These are phyloP conservation scores for Gryganskiella cystojenkinii DNA, from an alignment of 192 early-diverging fungal species.

Conservation along the genomic window DNA sequence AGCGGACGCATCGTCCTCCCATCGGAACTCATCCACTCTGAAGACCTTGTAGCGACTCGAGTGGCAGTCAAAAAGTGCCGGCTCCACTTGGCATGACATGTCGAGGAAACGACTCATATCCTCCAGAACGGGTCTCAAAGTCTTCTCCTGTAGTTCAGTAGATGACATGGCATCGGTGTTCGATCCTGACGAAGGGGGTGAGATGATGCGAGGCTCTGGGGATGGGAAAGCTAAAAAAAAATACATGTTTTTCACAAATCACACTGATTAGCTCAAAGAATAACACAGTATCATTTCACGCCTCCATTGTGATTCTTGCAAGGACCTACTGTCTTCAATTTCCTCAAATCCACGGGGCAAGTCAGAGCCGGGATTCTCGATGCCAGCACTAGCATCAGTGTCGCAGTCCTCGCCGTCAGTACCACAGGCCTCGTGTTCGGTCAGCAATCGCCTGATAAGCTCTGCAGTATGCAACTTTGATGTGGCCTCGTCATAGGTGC, in stretches of 20 bases:
- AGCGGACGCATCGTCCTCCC: slow-evolving; percentile 67
- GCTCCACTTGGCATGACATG: slow-evolving; percentile 33
- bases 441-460: slow-evolving; percentile 36
- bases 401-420: slow-evolving; percentile 31
- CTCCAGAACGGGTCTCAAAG: slow-evolving; percentile 52
- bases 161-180: slow-evolving; percentile 2
- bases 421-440: slow-evolving; percentile 15
- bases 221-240: slow-evolving; percentile 36
- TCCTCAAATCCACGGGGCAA: slow-evolving; percentile 48
- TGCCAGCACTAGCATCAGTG: not conserved
- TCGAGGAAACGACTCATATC: slow-evolving; percentile 61
- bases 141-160: slow-evolving; percentile 9
- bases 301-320: not conserved
- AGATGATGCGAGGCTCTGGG: slow-evolving; percentile 28
- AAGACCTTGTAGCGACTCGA: slow-evolving; percentile 53
- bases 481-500: slow-evolving; percentile 43
- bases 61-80: slow-evolving; percentile 47
- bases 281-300: not conserved
- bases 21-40: slow-evolving; percentile 63
- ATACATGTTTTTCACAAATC: not conserved
- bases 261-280: not conserved
- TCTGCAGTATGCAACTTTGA: slow-evolving; percentile 48
- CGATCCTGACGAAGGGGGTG: slow-evolving; percentile 29
- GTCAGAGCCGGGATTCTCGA: slow-evolving; percentile 19
- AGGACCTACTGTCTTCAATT: slow-evolving; percentile 47